These are phyloP conservation scores for Prunella vulgaris DNA, from an alignment of 257 asterid species.

Conservation along the genomic window DNA sequence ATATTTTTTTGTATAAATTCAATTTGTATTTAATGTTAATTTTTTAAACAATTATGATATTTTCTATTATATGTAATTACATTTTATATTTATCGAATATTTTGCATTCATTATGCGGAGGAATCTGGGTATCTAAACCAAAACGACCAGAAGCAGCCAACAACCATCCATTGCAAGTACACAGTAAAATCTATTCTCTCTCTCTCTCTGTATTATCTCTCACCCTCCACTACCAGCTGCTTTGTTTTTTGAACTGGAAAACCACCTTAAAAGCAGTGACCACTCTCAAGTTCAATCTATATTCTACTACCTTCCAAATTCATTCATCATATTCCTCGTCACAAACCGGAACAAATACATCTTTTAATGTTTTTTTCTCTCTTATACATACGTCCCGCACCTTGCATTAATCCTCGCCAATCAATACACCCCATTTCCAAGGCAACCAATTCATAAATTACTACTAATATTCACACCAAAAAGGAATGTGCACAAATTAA, in stretches of 20 bases:
- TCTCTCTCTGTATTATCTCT: not conserved
- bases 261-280: slow-evolving; percentile 43
- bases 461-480: slow-evolving; percentile 29
- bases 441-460: slow-evolving; percentile 19
- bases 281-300: slow-evolving; percentile 16
- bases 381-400: not conserved
- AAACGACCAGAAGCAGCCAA: slow-evolving; percentile 4
- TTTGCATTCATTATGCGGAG: not conserved
- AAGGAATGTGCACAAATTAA: not conserved
- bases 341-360: slow-evolving; percentile 6
- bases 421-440: not conserved
- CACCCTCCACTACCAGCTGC: slow-evolving; percentile 30
- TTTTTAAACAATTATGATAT: too few species aligned
- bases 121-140: not conserved
- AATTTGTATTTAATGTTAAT: too few species aligned
- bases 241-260: slow-evolving; percentile 35
- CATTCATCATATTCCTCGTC: slow-evolving; percentile 19
- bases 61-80: too few species aligned
- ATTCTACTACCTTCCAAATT: slow-evolving; percentile 43
- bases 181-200: not conserved
- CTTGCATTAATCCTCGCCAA: not conserved
- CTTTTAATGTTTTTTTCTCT: slow-evolving; percentile 12
- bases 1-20: too few species aligned
- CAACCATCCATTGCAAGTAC: slow-evolving; percentile 25
- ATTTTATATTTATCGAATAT: too few species aligned